phyloP scores from a whole-genome alignment of 768 basidiomycete genomes.

The Infundibulicybe gibba region DNA sequence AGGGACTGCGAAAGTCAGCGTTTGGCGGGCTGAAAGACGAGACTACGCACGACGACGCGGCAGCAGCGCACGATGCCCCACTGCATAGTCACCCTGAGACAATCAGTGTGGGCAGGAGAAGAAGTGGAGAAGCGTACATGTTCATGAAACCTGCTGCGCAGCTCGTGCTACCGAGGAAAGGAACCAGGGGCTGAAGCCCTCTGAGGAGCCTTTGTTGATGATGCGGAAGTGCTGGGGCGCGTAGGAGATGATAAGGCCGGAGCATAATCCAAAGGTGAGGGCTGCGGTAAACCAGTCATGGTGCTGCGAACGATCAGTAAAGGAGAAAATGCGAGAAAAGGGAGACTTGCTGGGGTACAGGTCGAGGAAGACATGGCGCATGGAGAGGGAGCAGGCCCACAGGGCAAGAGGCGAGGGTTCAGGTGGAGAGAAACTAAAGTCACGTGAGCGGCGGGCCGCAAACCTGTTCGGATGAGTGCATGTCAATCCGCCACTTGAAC shows the following conservation, averaged over 20 bases:
- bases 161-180: conserved; percentile 85
- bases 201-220: conserved; percentile 69
- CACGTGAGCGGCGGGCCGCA: no score
- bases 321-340: no score
- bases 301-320: conserved; percentile 33
- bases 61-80: conserved; percentile 85
- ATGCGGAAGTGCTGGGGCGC: conserved; percentile 86
- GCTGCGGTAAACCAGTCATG: conserved; percentile 72
- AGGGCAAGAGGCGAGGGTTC: no score
- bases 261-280: conserved; percentile 59
- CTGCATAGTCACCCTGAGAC: conserved; percentile 73
- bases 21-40: not conserved
- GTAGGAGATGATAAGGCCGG: conserved; percentile 81
- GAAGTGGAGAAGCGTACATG: conserved; percentile 45
- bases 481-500: no score
- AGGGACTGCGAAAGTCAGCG: conserved; percentile 41
- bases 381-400: no score
- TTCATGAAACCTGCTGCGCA: conserved; percentile 83
- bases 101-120: not conserved
- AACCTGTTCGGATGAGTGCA: no score
- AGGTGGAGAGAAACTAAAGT: no score
- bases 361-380: no score
- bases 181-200: conserved; percentile 92
- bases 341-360: no score
- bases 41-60: conserved; percentile 56